Percentiles rank a stretch among this genome's conserved stretches.
Evolutionary conservation across 2,329 filamentous ascomycete genomes (phyloP).

Genomic region (Verticillium dahliae): DNA sequence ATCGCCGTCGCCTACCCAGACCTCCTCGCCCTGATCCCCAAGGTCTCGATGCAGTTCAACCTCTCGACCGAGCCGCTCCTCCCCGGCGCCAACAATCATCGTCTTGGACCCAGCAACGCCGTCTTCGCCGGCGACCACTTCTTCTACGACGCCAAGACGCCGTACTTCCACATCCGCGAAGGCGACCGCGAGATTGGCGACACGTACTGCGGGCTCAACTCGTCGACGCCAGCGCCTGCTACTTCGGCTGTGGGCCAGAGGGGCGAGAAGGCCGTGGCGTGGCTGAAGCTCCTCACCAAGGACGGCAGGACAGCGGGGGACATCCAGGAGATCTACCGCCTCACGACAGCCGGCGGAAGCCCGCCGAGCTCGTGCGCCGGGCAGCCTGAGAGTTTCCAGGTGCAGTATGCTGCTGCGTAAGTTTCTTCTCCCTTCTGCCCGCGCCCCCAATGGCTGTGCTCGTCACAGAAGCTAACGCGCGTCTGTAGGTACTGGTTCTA

Average conservation of each 20-base stretch:
- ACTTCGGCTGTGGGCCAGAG: slow-evolving; percentile 51
- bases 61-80: slow-evolving; percentile 29
- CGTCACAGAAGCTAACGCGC: background rate
- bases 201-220: slow-evolving; percentile 56
- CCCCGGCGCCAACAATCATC: slow-evolving; percentile 6
- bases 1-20: slow-evolving; percentile 63
- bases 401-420: slow-evolving; percentile 82
- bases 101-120: slow-evolving; percentile 52
- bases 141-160: slow-evolving; percentile 64
- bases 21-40: slow-evolving; percentile 58
- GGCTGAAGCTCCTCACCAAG: slow-evolving; percentile 64
- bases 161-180: slow-evolving; percentile 74
- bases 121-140: slow-evolving; percentile 71
- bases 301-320: slow-evolving; percentile 47
- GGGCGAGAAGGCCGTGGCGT: slow-evolving; percentile 66
- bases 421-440: slow-evolving; percentile 29
- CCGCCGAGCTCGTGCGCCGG: slow-evolving; percentile 68
- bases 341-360: slow-evolving; percentile 77
- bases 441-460: too few species aligned
- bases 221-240: slow-evolving; percentile 54
- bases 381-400: slow-evolving; percentile 55
- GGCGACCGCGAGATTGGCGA: slow-evolving; percentile 48
- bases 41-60: slow-evolving; percentile 62
- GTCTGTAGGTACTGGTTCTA: slow-evolving; percentile 31
- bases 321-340: slow-evolving; percentile 72